Conservation (phyloP, 2,329 filamentous ascomycete genomes). For the Fusarium verticillioides region DNA sequence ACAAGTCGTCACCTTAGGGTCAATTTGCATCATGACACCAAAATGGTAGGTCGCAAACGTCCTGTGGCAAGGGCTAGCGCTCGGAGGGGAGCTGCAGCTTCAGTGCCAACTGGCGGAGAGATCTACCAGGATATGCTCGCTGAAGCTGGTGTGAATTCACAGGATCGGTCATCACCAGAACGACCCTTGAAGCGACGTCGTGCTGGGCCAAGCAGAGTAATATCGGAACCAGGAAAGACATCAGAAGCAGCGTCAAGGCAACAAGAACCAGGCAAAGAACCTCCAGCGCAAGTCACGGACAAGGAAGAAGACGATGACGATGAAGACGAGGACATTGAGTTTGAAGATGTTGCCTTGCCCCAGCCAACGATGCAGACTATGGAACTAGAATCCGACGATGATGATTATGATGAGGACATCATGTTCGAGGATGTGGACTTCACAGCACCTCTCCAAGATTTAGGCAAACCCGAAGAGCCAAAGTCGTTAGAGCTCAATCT, state of each 20-base stretch:
- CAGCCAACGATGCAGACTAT: conserved; percentile 63
- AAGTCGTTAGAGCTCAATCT: conserved; percentile 64
- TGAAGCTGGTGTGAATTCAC: conserved; percentile 57
- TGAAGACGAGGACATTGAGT: conserved; percentile 58
- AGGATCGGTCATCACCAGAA: conserved; percentile 46
- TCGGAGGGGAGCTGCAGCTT: conserved; percentile 23
- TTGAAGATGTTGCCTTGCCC: conserved; percentile 63
- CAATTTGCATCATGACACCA: conserved; percentile 8
- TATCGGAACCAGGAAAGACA: background rate
- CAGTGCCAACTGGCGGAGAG: conserved; percentile 46
- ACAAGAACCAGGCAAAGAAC: background rate
- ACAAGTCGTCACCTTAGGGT: background rate
- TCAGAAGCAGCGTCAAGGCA: background rate
- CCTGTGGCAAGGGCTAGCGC: conserved; percentile 40
- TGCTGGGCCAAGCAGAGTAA: conserved; percentile 31
- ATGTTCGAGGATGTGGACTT: conserved; percentile 63
- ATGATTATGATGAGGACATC: conserved; percentile 54
- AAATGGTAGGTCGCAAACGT: conserved; percentile 49
- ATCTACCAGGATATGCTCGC: conserved; percentile 62
- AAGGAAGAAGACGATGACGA: conserved; percentile 45
- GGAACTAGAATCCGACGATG: conserved; percentile 60
- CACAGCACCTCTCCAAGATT: conserved; percentile 42
- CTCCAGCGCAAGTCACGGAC: background rate
- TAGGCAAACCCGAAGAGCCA: conserved; percentile 40
- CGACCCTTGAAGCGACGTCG: conserved; percentile 55